Evolutionary conservation across 495 filamentous ascomycete species (phyloP).

Genomic region (Talaromyces wortmannii): DNA sequence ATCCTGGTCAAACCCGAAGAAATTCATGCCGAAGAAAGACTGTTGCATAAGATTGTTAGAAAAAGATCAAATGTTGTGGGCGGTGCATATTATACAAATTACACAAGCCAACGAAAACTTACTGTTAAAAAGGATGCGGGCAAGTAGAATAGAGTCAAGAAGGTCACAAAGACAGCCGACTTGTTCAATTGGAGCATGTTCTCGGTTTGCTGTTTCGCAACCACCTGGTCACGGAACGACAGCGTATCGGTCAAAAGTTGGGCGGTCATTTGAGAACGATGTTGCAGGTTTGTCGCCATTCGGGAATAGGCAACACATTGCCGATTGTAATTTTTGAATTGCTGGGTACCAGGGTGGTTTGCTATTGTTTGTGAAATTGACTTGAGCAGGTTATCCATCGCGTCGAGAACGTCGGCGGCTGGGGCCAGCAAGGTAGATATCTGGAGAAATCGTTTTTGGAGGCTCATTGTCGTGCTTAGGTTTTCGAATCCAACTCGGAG

Average conservation of each 20-base stretch:
- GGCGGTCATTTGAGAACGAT: slow-evolving; percentile 20
- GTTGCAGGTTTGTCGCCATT: slow-evolving; percentile 20
- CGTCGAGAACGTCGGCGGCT: slow-evolving; percentile 14
- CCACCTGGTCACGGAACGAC: slow-evolving; percentile 26
- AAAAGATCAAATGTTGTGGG: too few species aligned
- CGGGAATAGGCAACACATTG: slow-evolving; percentile 15
- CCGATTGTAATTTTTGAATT: slow-evolving; percentile 1
- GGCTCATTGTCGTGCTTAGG: not conserved
- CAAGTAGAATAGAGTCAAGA: slow-evolving; percentile 34
- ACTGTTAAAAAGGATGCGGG: slow-evolving; percentile 38
- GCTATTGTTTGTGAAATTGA: not conserved
- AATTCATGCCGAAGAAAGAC: slow-evolving; percentile 33
- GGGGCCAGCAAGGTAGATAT: slow-evolving; percentile 13
- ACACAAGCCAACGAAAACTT: slow-evolving; percentile 9
- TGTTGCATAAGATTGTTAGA: not conserved
- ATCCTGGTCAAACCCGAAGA: slow-evolving; percentile 21
- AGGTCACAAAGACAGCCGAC: slow-evolving; percentile 34
- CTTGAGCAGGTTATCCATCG: slow-evolving; percentile 9
- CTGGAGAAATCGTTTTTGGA: slow-evolving; percentile 2
- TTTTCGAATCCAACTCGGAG: slow-evolving; percentile 22
- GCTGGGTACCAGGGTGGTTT: not conserved
- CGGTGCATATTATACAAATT: too few species aligned
- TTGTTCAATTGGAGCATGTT: slow-evolving; percentile 33
- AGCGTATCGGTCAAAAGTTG: slow-evolving; percentile 28
- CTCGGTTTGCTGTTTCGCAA: slow-evolving; percentile 24